phyloP scores from a whole-genome alignment of 1,139 yeast species.

The Pichia kudriavzevii region DNA sequence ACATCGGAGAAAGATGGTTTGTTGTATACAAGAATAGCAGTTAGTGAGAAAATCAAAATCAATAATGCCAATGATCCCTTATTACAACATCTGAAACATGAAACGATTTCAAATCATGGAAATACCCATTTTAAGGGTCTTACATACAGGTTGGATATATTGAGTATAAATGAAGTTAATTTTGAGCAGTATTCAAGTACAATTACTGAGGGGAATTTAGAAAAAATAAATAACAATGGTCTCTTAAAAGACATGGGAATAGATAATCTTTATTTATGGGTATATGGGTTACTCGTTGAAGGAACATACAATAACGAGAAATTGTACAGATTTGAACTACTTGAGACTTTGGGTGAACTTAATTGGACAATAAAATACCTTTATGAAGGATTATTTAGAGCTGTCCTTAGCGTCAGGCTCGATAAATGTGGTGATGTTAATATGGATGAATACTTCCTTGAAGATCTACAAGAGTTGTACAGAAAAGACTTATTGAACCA shows the following conservation, averaged over 20 bases:
- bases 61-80: too few relatives aligned
- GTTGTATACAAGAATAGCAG: too few relatives aligned
- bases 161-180: constrained; percentile 3
- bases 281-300: constrained; percentile 7
- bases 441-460: constrained; percentile 11
- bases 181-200: constrained; percentile 7
- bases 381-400: constrained; percentile 8
- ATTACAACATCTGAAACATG: too few relatives aligned
- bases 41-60: too few relatives aligned
- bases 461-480: constrained; percentile 7
- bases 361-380: constrained; percentile 4
- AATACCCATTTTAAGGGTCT: background rate
- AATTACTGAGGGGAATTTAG: constrained; percentile 1
- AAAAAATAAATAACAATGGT: background rate
- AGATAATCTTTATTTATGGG: constrained; percentile 2
- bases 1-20: too few relatives aligned
- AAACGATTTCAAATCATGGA: too few relatives aligned
- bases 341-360: background rate
- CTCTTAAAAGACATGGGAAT: background rate
- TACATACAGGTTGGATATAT: constrained; percentile 1
- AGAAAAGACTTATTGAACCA: background rate
- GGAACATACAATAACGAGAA: constrained; percentile 8
- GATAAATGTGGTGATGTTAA: constrained; percentile 1
- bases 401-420: constrained; percentile 2
- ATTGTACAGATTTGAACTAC: constrained; percentile 5